phyloP scores from a whole-genome alignment of 352 stramenopile species.

The Globisporangium sylvaticum region DNA sequence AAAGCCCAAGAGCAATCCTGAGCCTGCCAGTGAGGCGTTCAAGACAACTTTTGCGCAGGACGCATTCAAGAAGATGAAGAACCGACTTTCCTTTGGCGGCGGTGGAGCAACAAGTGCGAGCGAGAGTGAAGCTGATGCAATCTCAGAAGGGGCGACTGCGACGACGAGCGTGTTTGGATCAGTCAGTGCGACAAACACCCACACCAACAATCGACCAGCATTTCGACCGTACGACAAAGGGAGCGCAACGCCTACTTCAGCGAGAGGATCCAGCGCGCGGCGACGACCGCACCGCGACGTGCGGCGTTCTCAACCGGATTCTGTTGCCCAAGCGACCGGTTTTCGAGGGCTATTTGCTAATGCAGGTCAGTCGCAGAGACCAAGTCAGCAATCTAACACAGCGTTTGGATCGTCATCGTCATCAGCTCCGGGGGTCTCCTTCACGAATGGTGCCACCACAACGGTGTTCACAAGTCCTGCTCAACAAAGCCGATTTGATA shows the following conservation, averaged over 20 bases:
- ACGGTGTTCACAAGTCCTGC: not conserved
- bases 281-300: not conserved
- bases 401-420: not conserved
- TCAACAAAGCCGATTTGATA: not conserved
- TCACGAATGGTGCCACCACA: not conserved
- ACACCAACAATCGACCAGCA: not conserved
- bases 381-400: not conserved
- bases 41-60: conserved; percentile 17
- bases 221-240: conserved; percentile 14
- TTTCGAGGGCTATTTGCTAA: not conserved
- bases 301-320: not conserved
- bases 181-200: not conserved
- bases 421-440: not conserved
- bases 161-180: conserved; percentile 11
- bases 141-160: not conserved
- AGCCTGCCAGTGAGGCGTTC: not conserved
- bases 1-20: not conserved
- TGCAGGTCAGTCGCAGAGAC: not conserved
- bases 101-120: not conserved
- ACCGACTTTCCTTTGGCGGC: conserved; percentile 5
- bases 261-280: not conserved
- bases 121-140: not conserved
- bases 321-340: not conserved
- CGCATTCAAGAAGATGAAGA: conserved; percentile 18
- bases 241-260: not conserved